Evolutionary conservation across 352 stramenopile genomes (phyloP).

Genomic region (Thraustochytrium striatum): DNA sequence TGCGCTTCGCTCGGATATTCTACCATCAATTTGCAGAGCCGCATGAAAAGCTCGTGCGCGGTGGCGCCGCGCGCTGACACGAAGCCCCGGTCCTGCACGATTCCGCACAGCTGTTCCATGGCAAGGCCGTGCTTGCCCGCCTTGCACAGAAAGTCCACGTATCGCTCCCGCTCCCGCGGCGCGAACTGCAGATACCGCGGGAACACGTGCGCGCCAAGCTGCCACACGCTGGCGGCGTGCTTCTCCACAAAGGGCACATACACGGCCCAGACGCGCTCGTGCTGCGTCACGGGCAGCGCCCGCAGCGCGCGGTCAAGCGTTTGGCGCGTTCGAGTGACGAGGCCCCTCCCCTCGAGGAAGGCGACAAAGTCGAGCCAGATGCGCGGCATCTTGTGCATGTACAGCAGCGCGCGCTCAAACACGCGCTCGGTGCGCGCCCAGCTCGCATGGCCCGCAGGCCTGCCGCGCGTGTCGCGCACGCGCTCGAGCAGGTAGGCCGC

Average conservation of each 20-base stretch:
- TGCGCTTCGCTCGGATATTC: conserved; percentile 82
- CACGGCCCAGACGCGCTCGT: conserved; percentile 88
- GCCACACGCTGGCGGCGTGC: conserved; percentile 62
- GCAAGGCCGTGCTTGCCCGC: conserved; percentile 70
- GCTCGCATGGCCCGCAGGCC: conserved; percentile 62
- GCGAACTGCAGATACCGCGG: conserved; percentile 36
- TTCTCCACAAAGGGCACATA: conserved; percentile 82
- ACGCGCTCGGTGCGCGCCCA: conserved; percentile 50
- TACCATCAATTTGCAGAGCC: conserved; percentile 90
- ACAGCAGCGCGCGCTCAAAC: conserved; percentile 80
- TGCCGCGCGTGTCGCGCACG: conserved; percentile 60
- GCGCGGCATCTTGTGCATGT: conserved; percentile 90
- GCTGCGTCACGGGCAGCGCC: conserved; percentile 93
- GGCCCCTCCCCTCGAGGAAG: conserved; percentile 67
- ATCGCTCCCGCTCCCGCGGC: conserved; percentile 4
- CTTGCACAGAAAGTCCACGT: conserved; percentile 59
- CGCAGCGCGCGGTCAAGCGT: conserved; percentile 91
- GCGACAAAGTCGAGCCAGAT: conserved; percentile 80
- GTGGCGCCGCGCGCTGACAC: conserved; percentile 61
- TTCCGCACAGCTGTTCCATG: conserved; percentile 70
- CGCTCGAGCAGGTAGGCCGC: conserved; percentile 8
- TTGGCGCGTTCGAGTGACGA: conserved; percentile 70
- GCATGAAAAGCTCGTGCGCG: conserved; percentile 91
- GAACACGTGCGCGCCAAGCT: conserved; percentile 20
- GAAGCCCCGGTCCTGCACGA: conserved; percentile 70